These are phyloP conservation scores for Komagataella pastoris DNA, from an alignment of 805 yeast genomes.

Conservation along the genomic window DNA sequence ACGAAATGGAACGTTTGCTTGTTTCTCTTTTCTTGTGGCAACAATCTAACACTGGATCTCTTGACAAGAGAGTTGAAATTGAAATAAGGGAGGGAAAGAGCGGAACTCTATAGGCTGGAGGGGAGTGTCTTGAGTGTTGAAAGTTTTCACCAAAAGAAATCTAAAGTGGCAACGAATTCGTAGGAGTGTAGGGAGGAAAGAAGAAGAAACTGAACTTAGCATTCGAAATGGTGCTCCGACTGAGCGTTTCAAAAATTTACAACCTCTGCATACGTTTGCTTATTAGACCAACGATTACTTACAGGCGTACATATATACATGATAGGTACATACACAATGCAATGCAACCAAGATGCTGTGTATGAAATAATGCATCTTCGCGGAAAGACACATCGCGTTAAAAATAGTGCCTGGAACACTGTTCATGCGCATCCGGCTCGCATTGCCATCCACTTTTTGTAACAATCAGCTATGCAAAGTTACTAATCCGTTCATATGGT, in stretches of 20 bases:
- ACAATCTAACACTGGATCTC: not conserved
- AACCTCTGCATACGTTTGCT: not conserved
- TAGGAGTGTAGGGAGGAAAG: not conserved
- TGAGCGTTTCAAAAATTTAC: constrained; percentile 1
- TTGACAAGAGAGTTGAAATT: not conserved
- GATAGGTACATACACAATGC: not conserved
- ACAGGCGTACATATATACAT: not conserved
- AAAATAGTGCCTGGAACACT: not conserved
- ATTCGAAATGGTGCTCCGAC: not conserved
- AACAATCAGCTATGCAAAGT: not conserved
- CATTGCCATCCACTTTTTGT: not conserved
- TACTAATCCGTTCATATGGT: not conserved
- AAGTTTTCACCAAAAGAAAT: not conserved
- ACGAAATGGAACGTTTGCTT: not conserved
- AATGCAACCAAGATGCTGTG: not conserved
- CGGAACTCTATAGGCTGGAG: not conserved
- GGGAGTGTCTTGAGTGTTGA: not conserved
- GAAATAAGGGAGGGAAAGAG: not conserved
- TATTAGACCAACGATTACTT: not conserved
- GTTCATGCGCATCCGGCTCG: not conserved
- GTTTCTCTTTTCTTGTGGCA: not conserved
- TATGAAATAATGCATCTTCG: no score
- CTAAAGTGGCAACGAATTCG: not conserved
- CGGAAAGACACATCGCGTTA: not conserved
- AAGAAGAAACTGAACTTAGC: not conserved